Conservation (phyloP, 768 basidiomycete species). For the Phaeolepiota aurea region DNA sequence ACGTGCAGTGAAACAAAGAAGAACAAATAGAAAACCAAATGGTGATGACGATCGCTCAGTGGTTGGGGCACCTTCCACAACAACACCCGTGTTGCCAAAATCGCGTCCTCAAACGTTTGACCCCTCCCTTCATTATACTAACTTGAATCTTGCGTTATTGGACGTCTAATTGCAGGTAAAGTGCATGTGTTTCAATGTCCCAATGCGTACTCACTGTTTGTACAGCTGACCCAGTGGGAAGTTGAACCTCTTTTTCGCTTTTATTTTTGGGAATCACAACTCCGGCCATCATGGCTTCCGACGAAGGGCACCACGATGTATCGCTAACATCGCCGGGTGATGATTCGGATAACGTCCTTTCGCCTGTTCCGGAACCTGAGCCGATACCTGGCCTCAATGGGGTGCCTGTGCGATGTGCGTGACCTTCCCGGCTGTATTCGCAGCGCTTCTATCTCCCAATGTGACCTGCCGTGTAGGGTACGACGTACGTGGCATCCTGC, state of each 20-base stretch:
- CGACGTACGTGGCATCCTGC: conserved; percentile 58
- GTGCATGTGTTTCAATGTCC: background rate
- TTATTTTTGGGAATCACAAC: conserved; percentile 12
- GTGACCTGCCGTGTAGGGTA: conserved; percentile 48
- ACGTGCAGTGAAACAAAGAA: background rate
- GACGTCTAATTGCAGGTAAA: background rate
- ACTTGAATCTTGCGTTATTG: background rate
- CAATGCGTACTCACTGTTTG: background rate
- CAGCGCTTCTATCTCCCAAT: conserved; percentile 8
- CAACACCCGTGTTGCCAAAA: background rate
- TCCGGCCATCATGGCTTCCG: conserved; percentile 16
- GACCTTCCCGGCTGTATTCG: conserved; percentile 7
- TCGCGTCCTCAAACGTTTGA: background rate
- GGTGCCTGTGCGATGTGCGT: conserved; percentile 75
- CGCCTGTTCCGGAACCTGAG: conserved; percentile 43
- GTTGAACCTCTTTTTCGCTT: background rate
- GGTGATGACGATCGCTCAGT: background rate
- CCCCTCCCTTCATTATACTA: no score
- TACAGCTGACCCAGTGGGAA: conserved; percentile 1
- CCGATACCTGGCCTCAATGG: conserved; percentile 72
- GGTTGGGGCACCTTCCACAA: background rate
- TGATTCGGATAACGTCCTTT: conserved; percentile 52
- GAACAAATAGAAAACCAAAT: background rate
- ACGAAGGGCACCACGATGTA: conserved; percentile 27
- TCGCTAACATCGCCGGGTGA: conserved; percentile 45